Base-by-base conservation (phyloP, 2,329 filamentous ascomycete genomes). In the Aureobasidium subglaciale region DNA sequence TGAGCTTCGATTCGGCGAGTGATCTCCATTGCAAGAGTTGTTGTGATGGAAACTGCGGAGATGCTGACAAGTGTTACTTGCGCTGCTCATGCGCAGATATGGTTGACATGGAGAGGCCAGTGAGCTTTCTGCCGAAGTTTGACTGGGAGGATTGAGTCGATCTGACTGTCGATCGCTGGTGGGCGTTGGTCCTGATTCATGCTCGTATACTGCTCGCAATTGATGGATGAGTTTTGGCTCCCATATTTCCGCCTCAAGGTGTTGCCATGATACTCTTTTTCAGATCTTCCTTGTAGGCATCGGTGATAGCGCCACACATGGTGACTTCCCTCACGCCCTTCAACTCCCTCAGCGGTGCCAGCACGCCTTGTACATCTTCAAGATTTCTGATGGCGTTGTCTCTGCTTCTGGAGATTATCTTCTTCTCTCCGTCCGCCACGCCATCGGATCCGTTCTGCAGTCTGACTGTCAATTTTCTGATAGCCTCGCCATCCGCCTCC, bases 321-420 rank as follows among this genome's bases (percentile, higher is more conserved):
- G 62, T 58, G 4, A 65, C 67, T 20, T 69, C 65, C 5, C 69
- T 63, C 5, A 75, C 69, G 1, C 66, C 69, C 40, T 63, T 59
- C 24, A 76, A 59, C 49, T 63, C 59, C 24, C 63, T 63, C 34
- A 77, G 71, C 1, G 74, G 74, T 56, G 73, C 68, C 4, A 77
- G 63, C 49, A 76, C 72, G 1, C 65, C 64, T 58, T 75, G 70
- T 8, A 73, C 64, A 32, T 70, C 67, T 16, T 65, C 62, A 7
- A 63, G 64, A 11, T 69, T 68, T 56, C 64, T 58, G 5, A 58
- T 54, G 18, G 56, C 63, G 30, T 66, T 64, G 57, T 64, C 71
- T 15, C 63, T 58, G n/a, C 55, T 56, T 13, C 60, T 54, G 2
- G 60, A 57, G 2, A 68, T 38, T 62, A 66, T 53, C 54, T 58